Base-by-base conservation (phyloP, 352 stramenopile genomes). In the Pythium utonaiense region DNA sequence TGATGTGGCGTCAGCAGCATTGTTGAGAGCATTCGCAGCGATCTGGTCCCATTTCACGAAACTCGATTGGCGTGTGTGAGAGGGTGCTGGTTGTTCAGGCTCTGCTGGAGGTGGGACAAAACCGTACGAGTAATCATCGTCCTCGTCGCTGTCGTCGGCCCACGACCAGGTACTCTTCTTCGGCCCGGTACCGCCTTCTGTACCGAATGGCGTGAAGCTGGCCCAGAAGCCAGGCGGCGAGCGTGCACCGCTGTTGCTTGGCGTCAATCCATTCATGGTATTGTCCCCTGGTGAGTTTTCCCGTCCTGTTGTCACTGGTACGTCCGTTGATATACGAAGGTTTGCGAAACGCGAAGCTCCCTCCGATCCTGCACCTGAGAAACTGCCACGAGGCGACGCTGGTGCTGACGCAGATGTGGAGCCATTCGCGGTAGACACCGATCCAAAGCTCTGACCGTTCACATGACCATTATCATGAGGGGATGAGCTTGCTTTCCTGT, bases 161-260 rank as follows among this genome's bases (percentile, higher is more conserved):
- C 51, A 69, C 14, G 60, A 66, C 60, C 60, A 66, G 19, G 56
- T 67, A 17, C 28, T 31, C 28, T 62, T 62, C 19, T 41, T 33
- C 3, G 30, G 49, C 13, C 49, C 25, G 25, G n/a, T 17, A 25
- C 60, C 60, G 17, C 49, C 54, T n/a, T 53, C 52, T 3, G 58
- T 79, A 22, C 76, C 82, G 63, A 89, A 91, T 7, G 83, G 83
- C 38, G 76, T 80, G 57, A 80, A 85, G 27, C 77, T 91, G 30
- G 83, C 83, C 83, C 80, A 93, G 41, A 93, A 93, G 6, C 83
- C 83, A 28, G 83, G 83, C 3, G 83, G 83, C 13, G 83, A 93
- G 19, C 71, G 69, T 10, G 77, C 74, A 25, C 77, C 75, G 59
- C 70, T 83, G 57, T 73, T 69, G 44, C 67, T 52, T 30, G 71